These are phyloP conservation scores for Bodo saltans DNA, from an alignment of 78 protist genomes.

Conservation along the genomic window DNA sequence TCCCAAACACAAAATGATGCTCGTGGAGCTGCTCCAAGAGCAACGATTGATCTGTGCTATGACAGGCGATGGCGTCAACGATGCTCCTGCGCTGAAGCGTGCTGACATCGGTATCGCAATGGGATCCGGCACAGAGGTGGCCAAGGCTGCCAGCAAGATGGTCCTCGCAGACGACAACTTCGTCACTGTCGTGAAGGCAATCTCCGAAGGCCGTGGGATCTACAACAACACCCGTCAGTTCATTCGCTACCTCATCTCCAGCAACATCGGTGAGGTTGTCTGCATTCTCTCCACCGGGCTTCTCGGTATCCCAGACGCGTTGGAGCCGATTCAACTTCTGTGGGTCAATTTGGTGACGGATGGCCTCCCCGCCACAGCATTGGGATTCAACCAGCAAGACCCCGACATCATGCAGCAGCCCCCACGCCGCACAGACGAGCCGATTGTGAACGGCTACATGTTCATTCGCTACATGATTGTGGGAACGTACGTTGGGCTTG, in stretches of 20 bases:
- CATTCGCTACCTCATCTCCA: slow-evolving; percentile 73
- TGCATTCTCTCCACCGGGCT: slow-evolving; percentile 40
- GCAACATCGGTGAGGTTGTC: slow-evolving; percentile 72
- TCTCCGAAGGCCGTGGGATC: slow-evolving; percentile 84
- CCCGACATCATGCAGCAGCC: slow-evolving; percentile 42
- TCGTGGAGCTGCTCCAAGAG: slow-evolving; percentile 56
- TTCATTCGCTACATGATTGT: slow-evolving; percentile 49
- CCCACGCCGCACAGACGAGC: slow-evolving; percentile 24
- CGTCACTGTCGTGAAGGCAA: slow-evolving; percentile 84
- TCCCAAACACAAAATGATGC: slow-evolving; percentile 63
- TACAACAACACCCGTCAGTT: slow-evolving; percentile 66
- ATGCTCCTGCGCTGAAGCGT: slow-evolving; percentile 94
- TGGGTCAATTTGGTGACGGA: slow-evolving; percentile 81
- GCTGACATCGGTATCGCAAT: slow-evolving; percentile 96
- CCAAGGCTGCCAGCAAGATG: slow-evolving; percentile 86
- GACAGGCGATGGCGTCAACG: slow-evolving; percentile 93
- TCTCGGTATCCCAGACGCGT: slow-evolving; percentile 62
- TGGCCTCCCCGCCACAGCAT: slow-evolving; percentile 74
- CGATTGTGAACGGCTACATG: slow-evolving; percentile 45
- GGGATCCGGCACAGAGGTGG: slow-evolving; percentile 48
- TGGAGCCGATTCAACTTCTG: slow-evolving; percentile 59
- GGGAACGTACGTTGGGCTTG: slow-evolving; percentile 55
- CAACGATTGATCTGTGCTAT: slow-evolving; percentile 43
- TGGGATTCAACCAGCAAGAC: slow-evolving; percentile 64
- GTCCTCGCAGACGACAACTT: slow-evolving; percentile 96